phyloP scores from a whole-genome alignment of 768 basidiomycete genomes.

The Kwoniella europaea region DNA sequence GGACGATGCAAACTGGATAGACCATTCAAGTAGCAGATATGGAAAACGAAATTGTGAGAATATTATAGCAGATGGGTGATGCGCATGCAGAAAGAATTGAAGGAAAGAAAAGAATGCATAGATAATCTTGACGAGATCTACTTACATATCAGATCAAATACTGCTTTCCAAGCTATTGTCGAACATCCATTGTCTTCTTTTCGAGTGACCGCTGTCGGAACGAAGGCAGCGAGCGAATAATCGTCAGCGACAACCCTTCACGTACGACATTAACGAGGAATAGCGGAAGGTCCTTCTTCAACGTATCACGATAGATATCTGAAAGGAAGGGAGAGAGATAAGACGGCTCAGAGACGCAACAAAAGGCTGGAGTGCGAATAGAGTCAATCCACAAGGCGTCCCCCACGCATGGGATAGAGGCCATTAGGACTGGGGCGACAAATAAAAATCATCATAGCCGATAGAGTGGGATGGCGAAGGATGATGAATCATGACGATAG shows the following conservation, averaged over 20 bases:
- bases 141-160: neutral
- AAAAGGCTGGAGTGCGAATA: slow-evolving; percentile 43
- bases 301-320: neutral
- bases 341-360: slow-evolving; percentile 42
- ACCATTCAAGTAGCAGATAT: no score
- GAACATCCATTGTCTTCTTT: slow-evolving; percentile 4
- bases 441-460: slow-evolving; percentile 39
- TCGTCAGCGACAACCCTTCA: slow-evolving; percentile 2
- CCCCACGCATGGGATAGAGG: slow-evolving; percentile 46
- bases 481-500: neutral
- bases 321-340: slow-evolving; percentile 1
- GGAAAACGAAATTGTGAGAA: no score
- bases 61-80: no score
- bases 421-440: slow-evolving; percentile 56
- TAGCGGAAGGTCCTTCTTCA: neutral
- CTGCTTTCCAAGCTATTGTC: neutral
- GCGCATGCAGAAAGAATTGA: no score
- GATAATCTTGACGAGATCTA: neutral
- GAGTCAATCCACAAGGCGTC: slow-evolving; percentile 50
- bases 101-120: no score
- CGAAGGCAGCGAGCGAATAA: neutral
- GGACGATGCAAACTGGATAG: neutral
- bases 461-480: slow-evolving; percentile 2
- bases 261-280: no score
- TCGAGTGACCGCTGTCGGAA: slow-evolving; percentile 8